Percentiles rank a stretch among this genome's conserved stretches.
Evolutionary conservation across 2,329 filamentous ascomycete genomes (phyloP).

Genomic region (Dactylellina haptotyla): DNA sequence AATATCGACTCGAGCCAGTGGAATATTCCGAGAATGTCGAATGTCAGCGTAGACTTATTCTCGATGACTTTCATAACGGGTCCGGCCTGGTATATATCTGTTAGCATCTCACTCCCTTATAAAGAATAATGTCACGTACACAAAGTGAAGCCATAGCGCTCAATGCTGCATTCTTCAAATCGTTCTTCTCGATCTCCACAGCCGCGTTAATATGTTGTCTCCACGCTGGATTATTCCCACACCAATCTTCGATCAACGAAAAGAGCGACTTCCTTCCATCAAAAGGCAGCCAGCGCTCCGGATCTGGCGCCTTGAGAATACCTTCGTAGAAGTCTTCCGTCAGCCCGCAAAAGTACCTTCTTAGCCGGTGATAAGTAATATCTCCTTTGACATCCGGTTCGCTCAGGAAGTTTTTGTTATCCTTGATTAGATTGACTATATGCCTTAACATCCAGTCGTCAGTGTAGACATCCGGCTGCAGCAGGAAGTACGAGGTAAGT

Average conservation of each 20-base stretch:
- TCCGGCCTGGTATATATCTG: constrained; percentile 55
- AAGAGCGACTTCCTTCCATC: constrained; percentile 96
- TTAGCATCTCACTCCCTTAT: constrained; percentile 33
- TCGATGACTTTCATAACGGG: constrained; percentile 69
- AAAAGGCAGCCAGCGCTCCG: constrained; percentile 95
- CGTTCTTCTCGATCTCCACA: constrained; percentile 96
- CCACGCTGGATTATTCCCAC: constrained; percentile 91
- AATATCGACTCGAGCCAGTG: constrained; percentile 97
- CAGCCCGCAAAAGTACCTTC: constrained; percentile 92
- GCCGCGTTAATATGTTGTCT: constrained; percentile 80
- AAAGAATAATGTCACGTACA: constrained; percentile 65
- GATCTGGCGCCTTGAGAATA: constrained; percentile 81
- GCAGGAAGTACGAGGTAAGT: constrained; percentile 87
- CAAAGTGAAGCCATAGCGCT: constrained; percentile 96
- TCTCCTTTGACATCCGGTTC: constrained; percentile 94
- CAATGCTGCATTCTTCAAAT: constrained; percentile 86
- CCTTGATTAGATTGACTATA: constrained; percentile 87
- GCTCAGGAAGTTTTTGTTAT: constrained; percentile 92
- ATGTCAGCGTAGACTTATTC: constrained; percentile 85
- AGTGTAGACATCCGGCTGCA: constrained; percentile 78
- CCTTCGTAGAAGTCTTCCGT: constrained; percentile 93
- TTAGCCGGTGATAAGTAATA: constrained; percentile 89
- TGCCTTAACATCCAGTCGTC: constrained; percentile 93
- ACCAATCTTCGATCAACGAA: constrained; percentile 96
- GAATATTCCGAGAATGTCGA: constrained; percentile 91